Percentiles rank a stretch among this genome's conserved stretches.
phyloP scores from a whole-genome alignment of 75 land plant species.

The Sequoiadendron giganteum region DNA sequence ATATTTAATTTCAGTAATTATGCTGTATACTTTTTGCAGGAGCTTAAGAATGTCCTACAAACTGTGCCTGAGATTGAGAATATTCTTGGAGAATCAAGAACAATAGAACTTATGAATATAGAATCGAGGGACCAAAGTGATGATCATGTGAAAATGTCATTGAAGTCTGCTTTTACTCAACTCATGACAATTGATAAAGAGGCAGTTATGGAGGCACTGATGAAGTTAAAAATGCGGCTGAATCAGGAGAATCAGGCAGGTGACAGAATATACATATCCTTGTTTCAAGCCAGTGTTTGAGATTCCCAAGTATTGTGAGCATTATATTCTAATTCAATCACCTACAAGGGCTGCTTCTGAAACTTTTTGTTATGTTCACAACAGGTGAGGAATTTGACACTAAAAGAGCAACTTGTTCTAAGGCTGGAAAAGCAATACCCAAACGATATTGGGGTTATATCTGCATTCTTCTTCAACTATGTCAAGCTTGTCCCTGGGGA shows the following conservation, averaged over 20 bases:
- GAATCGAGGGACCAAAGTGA: constrained; percentile 19
- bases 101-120: constrained; percentile 23
- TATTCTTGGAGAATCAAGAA: constrained; percentile 42
- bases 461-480: constrained; percentile 80
- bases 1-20: not conserved
- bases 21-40: constrained; percentile 36
- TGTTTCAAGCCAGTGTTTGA: not conserved
- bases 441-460: constrained; percentile 74
- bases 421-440: constrained; percentile 85
- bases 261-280: not conserved
- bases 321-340: constrained; percentile 4
- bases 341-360: not conserved
- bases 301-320: not conserved
- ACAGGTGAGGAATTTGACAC: constrained; percentile 61
- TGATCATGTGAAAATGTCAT: constrained; percentile 34
- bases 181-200: constrained; percentile 71
- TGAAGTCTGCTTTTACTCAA: constrained; percentile 56
- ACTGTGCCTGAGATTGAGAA: constrained; percentile 77
- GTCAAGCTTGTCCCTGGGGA: constrained; percentile 74
- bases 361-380: not conserved
- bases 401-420: constrained; percentile 64
- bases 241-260: constrained; percentile 46
- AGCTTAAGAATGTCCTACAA: constrained; percentile 60
- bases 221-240: constrained; percentile 48
- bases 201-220: constrained; percentile 34